Conservation (phyloP, 139 green algal genomes). For the Chlamydomonas sphaeroides region DNA sequence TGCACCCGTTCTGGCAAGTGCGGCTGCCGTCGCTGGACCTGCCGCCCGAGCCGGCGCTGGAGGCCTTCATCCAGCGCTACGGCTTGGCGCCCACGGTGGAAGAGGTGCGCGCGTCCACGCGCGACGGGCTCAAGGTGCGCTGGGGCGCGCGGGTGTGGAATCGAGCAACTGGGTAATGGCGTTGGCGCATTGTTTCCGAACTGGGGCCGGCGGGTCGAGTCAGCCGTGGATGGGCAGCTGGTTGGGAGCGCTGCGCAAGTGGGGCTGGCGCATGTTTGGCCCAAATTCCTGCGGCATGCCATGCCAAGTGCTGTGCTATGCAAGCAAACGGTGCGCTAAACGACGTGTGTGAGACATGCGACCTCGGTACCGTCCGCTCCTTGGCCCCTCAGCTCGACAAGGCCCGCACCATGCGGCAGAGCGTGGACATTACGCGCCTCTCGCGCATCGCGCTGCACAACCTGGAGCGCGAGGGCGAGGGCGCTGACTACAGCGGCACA, state of each 20-base stretch:
- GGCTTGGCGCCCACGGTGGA: slow-evolving; percentile 44
- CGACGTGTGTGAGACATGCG: no score
- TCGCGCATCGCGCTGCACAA: slow-evolving; percentile 81
- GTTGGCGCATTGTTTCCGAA: no score
- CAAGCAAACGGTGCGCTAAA: no score
- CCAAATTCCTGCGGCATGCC: no score
- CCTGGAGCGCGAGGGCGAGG: slow-evolving; percentile 76
- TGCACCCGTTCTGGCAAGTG: slow-evolving; percentile 77
- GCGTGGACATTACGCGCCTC: slow-evolving; percentile 77
- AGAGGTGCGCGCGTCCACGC: slow-evolving; percentile 28
- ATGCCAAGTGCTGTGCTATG: no score
- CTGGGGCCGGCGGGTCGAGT: no score
- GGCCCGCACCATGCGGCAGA: slow-evolving; percentile 56
- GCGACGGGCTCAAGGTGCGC: slow-evolving; percentile 34
- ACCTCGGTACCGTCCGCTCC: no score
- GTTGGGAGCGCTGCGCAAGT: no score
- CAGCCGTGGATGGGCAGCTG: no score
- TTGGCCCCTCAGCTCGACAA: slow-evolving; percentile 38
- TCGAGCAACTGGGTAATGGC: no score
- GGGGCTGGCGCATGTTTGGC: no score
- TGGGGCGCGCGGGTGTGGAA: no score
- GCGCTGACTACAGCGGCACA: slow-evolving; percentile 59
- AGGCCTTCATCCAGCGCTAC: slow-evolving; percentile 71
- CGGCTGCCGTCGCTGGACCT: slow-evolving; percentile 59
- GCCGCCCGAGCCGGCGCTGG: slow-evolving; percentile 79